Percentiles rank a stretch among this genome's conserved stretches.
phyloP scores from a whole-genome alignment of 768 basidiomycete genomes.

The Russula dissimulans region DNA sequence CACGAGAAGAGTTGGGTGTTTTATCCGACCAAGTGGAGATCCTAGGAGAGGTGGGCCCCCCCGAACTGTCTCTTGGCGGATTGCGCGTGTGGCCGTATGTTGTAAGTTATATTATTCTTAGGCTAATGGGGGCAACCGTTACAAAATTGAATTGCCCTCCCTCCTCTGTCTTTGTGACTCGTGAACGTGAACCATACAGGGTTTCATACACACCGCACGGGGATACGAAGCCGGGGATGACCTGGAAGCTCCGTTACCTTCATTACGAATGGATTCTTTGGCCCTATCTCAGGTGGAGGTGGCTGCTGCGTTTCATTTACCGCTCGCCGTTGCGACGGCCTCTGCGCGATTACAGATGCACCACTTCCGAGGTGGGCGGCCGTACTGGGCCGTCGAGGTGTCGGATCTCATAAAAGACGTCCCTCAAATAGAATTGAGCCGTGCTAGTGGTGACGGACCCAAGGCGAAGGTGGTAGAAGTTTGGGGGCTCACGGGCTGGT shows the following conservation, averaged over 20 bases:
- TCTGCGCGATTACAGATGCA: constrained; percentile 39
- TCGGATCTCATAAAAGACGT: constrained; percentile 40
- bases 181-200: constrained; percentile 17
- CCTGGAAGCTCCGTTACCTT: constrained; percentile 43
- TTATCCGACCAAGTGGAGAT: constrained; percentile 50
- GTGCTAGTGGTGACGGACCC: constrained; percentile 35
- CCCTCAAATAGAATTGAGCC: constrained; percentile 26
- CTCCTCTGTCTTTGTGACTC: background rate
- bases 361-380: constrained; percentile 45
- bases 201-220: constrained; percentile 24
- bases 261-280: constrained; percentile 45
- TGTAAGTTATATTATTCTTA: constrained; percentile 35
- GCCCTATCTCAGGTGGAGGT: constrained; percentile 55
- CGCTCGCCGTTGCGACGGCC: constrained; percentile 42
- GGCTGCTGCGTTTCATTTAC: constrained; percentile 61
- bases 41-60: constrained; percentile 54
- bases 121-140: background rate
- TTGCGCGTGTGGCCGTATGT: constrained; percentile 70
- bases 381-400: constrained; percentile 63
- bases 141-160: constrained; percentile 14
- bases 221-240: constrained; percentile 18
- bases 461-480: constrained; percentile 48
- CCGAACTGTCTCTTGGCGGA: constrained; percentile 48
- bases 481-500: constrained; percentile 84
- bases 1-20: constrained; percentile 65